phyloP scores from a whole-genome alignment of 306 rosid species.

The Begonia loranthoides region DNA sequence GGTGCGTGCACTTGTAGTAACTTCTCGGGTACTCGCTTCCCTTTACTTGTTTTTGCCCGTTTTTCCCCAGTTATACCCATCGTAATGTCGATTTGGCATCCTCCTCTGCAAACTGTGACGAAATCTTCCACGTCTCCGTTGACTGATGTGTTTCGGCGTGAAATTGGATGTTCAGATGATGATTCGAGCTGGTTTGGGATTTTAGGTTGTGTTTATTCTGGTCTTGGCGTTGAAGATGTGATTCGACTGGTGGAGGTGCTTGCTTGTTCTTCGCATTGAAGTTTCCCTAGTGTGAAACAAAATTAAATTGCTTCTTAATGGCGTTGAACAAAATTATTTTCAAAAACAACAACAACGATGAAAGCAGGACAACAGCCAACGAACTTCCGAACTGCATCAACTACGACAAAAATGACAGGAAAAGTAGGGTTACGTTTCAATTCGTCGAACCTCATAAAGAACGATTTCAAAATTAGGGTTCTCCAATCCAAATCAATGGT shows the following conservation, averaged over 20 bases:
- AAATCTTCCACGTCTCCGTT: constrained; percentile 26
- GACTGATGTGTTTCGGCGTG: constrained; percentile 24
- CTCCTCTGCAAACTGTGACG: constrained; percentile 31
- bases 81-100: constrained; percentile 46
- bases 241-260: constrained; percentile 18
- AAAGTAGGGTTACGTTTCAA: too few relatives aligned
- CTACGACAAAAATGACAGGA: too few relatives aligned
- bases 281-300: too few relatives aligned
- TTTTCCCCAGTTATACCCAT: constrained; percentile 95
- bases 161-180: constrained; percentile 25
- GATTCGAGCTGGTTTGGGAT: constrained; percentile 20
- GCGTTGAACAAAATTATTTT: too few relatives aligned
- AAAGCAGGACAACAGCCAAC: too few relatives aligned
- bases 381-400: too few relatives aligned
- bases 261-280: constrained; percentile 32
- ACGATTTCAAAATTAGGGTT: too few relatives aligned
- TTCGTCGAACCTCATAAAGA: too few relatives aligned
- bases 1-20: too few relatives aligned
- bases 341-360: too few relatives aligned
- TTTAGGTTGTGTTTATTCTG: constrained; percentile 25
- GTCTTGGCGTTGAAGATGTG: constrained; percentile 23
- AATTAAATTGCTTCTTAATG: too few relatives aligned
- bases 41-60: constrained; percentile 95
- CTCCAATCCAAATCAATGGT: too few relatives aligned
- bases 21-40: constrained; percentile 92